Conservation (phyloP, 73 alveolate species). For the Tetrahymena malaccensis region DNA sequence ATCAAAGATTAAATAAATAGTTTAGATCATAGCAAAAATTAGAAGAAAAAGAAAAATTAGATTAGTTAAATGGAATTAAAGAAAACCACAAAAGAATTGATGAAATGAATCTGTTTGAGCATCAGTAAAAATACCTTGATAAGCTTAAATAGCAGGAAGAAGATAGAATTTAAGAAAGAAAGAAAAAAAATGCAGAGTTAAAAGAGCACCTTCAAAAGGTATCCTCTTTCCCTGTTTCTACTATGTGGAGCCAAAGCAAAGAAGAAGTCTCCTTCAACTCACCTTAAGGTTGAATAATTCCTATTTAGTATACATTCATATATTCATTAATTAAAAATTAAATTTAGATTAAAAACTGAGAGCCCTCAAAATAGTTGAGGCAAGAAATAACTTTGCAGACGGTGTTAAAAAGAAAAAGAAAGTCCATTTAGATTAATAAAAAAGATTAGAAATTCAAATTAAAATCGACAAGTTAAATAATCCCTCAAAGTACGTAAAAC, state of each 20-base stretch:
- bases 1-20: not conserved
- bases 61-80: not conserved
- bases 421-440: not conserved
- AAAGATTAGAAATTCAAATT: not conserved
- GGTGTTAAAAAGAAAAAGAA: not conserved
- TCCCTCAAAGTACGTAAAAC: not conserved
- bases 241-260: not conserved
- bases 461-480: not conserved
- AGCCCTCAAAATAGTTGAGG: not conserved
- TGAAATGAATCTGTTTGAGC: not conserved
- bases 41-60: not conserved
- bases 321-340: no score
- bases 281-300: not conserved
- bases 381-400: not conserved
- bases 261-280: not conserved
- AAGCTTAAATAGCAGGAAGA: not conserved
- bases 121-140: not conserved
- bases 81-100: not conserved
- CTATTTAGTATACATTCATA: not conserved
- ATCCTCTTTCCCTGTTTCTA: not conserved
- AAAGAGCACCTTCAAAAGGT: not conserved
- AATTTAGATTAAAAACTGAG: not conserved
- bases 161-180: not conserved
- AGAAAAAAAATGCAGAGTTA: not conserved
- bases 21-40: not conserved